These are phyloP conservation scores for Salvia miltiorrhiza DNA, from an alignment of 257 asterid genomes.

Conservation along the genomic window DNA sequence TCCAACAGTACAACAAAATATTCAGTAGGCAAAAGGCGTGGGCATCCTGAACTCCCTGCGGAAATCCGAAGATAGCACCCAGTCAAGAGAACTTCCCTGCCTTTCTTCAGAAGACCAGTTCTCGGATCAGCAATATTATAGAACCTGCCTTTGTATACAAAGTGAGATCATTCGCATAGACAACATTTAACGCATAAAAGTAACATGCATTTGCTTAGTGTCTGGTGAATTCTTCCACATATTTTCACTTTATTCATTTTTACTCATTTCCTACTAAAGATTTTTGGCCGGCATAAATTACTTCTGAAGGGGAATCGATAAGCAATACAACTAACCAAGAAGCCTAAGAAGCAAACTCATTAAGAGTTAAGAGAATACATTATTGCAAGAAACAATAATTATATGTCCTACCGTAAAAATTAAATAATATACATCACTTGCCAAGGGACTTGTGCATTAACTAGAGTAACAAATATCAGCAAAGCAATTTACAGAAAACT, in stretches of 20 bases:
- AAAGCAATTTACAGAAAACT: neutral
- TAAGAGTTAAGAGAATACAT: neutral
- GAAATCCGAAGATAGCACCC: constrained; percentile 89
- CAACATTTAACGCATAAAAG: constrained; percentile 8
- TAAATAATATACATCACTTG: neutral
- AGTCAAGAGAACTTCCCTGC: constrained; percentile 81
- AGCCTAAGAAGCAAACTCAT: neutral
- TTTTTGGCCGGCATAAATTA: neutral
- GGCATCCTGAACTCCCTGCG: constrained; percentile 40
- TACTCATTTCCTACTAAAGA: neutral
- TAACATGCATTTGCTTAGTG: neutral
- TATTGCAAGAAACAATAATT: neutral
- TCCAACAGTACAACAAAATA: constrained; percentile 76
- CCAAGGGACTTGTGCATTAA: neutral
- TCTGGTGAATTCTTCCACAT: neutral
- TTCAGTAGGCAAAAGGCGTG: constrained; percentile 92
- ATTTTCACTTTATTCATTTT: neutral
- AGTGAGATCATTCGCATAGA: constrained; percentile 26
- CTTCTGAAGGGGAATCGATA: neutral
- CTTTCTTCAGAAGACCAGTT: constrained; percentile 76
- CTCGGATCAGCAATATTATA: constrained; percentile 72
- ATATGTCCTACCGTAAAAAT: neutral
- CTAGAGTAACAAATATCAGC: neutral
- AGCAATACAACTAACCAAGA: neutral
- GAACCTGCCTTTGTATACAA: constrained; percentile 53